Conservation (phyloP, 2,329 filamentous ascomycete genomes). For the Acephala macrosclerotiorum region DNA sequence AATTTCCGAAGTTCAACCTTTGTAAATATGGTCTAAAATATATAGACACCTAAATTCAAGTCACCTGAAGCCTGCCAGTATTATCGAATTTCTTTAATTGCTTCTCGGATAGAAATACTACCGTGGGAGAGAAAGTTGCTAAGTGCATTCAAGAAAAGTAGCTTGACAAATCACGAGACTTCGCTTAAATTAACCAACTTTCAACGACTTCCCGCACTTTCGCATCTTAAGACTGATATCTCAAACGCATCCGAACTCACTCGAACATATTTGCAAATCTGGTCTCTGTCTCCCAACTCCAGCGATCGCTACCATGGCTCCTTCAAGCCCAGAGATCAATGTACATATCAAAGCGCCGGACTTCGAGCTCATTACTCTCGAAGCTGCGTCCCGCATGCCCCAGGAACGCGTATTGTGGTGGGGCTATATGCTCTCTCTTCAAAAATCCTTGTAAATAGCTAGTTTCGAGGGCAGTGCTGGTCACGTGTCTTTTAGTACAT, state of each 20-base stretch:
- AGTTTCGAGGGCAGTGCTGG: too few relatives aligned
- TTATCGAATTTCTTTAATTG: conserved; percentile 10
- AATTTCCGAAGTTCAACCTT: neutral
- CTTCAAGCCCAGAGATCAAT: conserved; percentile 15
- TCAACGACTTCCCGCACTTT: conserved; percentile 7
- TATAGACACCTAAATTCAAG: conserved; percentile 5
- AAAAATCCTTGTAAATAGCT: too few relatives aligned
- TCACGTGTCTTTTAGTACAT: too few relatives aligned
- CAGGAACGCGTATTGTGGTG: conserved; percentile 16
- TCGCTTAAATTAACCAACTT: neutral
- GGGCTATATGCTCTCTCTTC: too few relatives aligned
- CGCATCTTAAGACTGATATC: conserved; percentile 10
- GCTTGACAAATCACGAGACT: conserved; percentile 3
- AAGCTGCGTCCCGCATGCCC: conserved; percentile 15
- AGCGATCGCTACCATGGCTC: conserved; percentile 10
- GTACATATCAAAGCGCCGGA: conserved; percentile 15
- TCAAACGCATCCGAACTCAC: conserved; percentile 14
- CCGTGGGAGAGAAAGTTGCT: conserved; percentile 10
- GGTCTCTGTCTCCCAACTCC: conserved; percentile 11
- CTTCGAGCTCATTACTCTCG: conserved; percentile 10
- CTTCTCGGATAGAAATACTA: conserved; percentile 12
- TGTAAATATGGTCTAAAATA: neutral
- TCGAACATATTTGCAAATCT: conserved; percentile 11
- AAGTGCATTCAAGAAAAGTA: conserved; percentile 8
- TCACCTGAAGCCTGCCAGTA: conserved; percentile 8